Evolutionary conservation across 225 moss, liverwort and hornwort species (phyloP), one percentile per base, ranked within the genome.

Genomic region (Polytrichum commune): DNA sequence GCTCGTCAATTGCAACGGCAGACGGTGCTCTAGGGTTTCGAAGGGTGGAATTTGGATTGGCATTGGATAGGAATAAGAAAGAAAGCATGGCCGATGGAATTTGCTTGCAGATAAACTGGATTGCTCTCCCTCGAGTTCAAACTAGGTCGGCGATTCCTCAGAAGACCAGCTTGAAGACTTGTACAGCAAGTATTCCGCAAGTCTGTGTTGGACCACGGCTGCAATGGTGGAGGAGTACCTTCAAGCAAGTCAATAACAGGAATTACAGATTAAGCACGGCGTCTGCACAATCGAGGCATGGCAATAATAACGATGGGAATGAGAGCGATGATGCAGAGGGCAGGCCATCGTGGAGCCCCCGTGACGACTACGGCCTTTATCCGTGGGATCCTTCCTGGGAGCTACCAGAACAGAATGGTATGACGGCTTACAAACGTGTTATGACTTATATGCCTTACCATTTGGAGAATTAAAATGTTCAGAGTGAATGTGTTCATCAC

Each of bases 301-400:
- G 69, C 66, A 62, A 70, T 4, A 68, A 28, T 35, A 76, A 67
- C 5, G 83, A 84, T 25, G 84, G 80, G 26, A 86, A 84, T 53
- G 90, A 87, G 7, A 79, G 75, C 53, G 88, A 89, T 72, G 88
- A 88, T 69, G 76, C 72, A 28, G 78, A 79, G 55, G 70, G 77
- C 29, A 68, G 69, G 66, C 73, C 83, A 58, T 68, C 80, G 77
- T 86, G 86, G 83, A 90, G 90, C 61, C 79, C 91, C 20, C 76
- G 85, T 33, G 97, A 98, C 72, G 95, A 91, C 24, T 91, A 79
- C 70, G 97, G 97, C 54, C 81, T 84, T 22, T 95, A 98, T 73
- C 97, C 95, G 33, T 98, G 97, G 97, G 97, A 95, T 81, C 92
- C 92, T 18, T 83, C 86, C 18, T 93, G 92, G 93, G 84, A 92